Conservation (phyloP, 169 alveolate species). For the Cryptosporidium andersoni region DNA sequence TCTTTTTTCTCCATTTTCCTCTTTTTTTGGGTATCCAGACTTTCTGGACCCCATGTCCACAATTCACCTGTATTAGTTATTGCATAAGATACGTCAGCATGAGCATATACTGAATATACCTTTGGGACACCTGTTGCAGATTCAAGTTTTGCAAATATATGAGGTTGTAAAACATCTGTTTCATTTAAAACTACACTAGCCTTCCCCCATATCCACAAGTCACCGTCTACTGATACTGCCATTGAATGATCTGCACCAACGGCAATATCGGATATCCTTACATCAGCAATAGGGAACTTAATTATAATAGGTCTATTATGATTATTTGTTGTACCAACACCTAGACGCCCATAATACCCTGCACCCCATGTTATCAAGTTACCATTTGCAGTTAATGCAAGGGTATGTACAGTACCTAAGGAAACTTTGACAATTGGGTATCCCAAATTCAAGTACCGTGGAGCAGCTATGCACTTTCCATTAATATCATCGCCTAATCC, state of each 20-base stretch:
- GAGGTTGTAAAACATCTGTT: conserved; percentile 40
- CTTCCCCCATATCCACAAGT: conserved; percentile 76
- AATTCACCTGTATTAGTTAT: conserved; percentile 27
- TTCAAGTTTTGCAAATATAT: conserved; percentile 70
- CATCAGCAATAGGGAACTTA: conserved; percentile 63
- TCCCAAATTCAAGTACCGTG: conserved; percentile 77
- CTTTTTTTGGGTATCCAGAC: background rate
- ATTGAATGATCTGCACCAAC: conserved; percentile 73
- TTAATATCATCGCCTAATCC: conserved; percentile 83
- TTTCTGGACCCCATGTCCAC: conserved; percentile 60
- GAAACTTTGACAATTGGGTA: conserved; percentile 81
- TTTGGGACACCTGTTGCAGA: conserved; percentile 71
- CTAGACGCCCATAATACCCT: conserved; percentile 81
- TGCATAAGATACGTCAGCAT: conserved; percentile 52
- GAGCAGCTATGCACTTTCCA: conserved; percentile 78
- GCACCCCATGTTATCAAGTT: conserved; percentile 84
- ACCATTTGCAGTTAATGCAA: conserved; percentile 79
- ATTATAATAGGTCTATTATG: conserved; percentile 72
- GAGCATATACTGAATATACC: conserved; percentile 29
- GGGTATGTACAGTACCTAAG: conserved; percentile 81
- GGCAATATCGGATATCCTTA: conserved; percentile 68
- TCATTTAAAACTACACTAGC: conserved; percentile 33
- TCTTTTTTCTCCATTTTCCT: background rate
- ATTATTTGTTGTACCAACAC: conserved; percentile 65
- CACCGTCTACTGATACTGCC: conserved; percentile 74